Conservation (phyloP, 164 flowering plant species). For the Pachysandra terminalis region DNA sequence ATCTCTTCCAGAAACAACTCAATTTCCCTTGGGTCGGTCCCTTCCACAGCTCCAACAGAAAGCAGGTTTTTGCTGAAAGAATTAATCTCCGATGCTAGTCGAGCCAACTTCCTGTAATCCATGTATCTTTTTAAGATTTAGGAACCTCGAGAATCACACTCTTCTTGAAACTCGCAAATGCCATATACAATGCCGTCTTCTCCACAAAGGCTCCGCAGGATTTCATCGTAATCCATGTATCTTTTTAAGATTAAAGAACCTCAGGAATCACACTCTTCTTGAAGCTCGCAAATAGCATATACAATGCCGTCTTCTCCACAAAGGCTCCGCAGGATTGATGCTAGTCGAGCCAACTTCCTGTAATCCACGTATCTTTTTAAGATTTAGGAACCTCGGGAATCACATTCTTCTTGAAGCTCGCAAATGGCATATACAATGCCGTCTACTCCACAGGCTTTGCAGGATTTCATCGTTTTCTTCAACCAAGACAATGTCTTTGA, state of each 20-base stretch:
- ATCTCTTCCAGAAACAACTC: constrained; percentile 87
- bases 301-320: constrained; percentile 92
- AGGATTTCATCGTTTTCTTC: constrained; percentile 78
- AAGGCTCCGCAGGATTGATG: constrained; percentile 57
- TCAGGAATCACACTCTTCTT: constrained; percentile 85
- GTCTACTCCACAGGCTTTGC: too few relatives aligned
- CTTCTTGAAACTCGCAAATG: constrained; percentile 86
- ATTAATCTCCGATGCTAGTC: constrained; percentile 71
- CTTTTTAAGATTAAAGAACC: constrained; percentile 67
- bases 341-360: too few relatives aligned
- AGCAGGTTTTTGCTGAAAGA: constrained; percentile 66
- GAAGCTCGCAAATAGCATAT: constrained; percentile 83
- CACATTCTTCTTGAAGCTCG: too few relatives aligned
- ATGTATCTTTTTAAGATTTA: constrained; percentile 70
- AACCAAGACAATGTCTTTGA: constrained; percentile 85
- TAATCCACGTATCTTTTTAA: constrained; percentile 86
- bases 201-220: constrained; percentile 66
- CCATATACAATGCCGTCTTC: constrained; percentile 91
- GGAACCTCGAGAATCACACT: constrained; percentile 79
- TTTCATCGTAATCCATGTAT: constrained; percentile 83
- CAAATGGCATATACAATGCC: too few relatives aligned
- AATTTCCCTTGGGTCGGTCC: constrained; percentile 90
- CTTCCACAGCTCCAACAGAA: constrained; percentile 62
- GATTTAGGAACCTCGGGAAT: constrained; percentile 61
- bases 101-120: constrained; percentile 68